phyloP scores from a whole-genome alignment of 495 filamentous ascomycete genomes.

The Penicillium verhagenii region DNA sequence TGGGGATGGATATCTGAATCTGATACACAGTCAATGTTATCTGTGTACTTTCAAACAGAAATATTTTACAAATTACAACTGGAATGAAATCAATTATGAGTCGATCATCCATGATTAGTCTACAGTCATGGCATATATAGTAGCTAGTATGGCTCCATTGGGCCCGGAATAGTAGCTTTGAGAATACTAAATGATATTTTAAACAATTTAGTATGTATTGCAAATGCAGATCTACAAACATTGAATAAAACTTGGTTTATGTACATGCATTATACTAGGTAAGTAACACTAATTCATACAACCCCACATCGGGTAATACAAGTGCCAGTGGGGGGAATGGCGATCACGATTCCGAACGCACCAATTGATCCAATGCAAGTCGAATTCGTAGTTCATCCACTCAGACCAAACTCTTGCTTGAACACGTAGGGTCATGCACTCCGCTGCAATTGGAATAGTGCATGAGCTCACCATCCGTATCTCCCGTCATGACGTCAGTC shows the following conservation, averaged over 20 bases:
- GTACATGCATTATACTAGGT: too few relatives aligned
- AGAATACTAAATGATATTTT: too few relatives aligned
- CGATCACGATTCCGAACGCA: constrained; percentile 25
- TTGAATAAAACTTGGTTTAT: too few relatives aligned
- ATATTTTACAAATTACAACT: not conserved
- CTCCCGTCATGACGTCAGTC: constrained; percentile 30
- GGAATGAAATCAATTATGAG: too few relatives aligned
- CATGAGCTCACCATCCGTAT: constrained; percentile 19
- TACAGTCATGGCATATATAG: too few relatives aligned
- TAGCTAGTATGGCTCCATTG: too few relatives aligned
- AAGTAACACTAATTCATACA: too few relatives aligned
- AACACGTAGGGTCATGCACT: constrained; percentile 10
- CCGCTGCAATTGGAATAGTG: constrained; percentile 17
- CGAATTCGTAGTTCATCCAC: not conserved
- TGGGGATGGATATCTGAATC: constrained; percentile 8
- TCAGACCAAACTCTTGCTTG: not conserved
- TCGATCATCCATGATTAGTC: too few relatives aligned
- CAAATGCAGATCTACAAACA: too few relatives aligned
- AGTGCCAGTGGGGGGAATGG: constrained; percentile 30
- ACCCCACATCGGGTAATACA: not conserved
- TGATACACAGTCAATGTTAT: constrained; percentile 11
- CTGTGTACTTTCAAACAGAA: constrained; percentile 15
- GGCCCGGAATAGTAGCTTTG: too few relatives aligned
- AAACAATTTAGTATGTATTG: too few relatives aligned
- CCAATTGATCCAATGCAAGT: not conserved